phyloP scores from a whole-genome alignment of 495 filamentous ascomycete genomes.

The Neurospora tetraspora region DNA sequence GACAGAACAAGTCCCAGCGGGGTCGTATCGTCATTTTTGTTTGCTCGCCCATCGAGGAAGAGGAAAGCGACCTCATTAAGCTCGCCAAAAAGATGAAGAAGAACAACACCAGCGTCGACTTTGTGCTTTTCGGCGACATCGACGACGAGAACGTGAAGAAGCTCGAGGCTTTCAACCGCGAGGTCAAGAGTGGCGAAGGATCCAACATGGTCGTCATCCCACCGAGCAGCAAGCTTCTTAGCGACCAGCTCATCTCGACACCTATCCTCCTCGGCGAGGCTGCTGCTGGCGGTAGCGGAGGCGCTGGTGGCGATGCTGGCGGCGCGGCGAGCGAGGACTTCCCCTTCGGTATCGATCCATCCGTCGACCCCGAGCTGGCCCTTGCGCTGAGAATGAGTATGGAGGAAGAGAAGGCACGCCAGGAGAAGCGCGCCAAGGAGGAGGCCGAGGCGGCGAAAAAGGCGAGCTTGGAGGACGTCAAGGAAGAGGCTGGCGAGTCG shows the following conservation, averaged over 20 bases:
- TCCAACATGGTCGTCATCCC: slow-evolving; percentile 86
- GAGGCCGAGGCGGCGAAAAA: slow-evolving; percentile 64
- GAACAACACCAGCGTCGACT: slow-evolving; percentile 80
- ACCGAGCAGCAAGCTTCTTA: slow-evolving; percentile 81
- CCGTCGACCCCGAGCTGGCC: slow-evolving; percentile 82
- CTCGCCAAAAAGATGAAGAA: slow-evolving; percentile 99
- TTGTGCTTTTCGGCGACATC: slow-evolving; percentile 88
- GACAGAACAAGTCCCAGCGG: slow-evolving; percentile 89
- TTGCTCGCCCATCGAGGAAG: slow-evolving; percentile 82
- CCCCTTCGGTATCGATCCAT: slow-evolving; percentile 68
- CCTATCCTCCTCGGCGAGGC: slow-evolving; percentile 80
- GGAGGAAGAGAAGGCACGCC: slow-evolving; percentile 88
- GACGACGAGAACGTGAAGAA: slow-evolving; percentile 80
- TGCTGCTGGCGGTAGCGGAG: slow-evolving; percentile 34
- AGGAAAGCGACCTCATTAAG: slow-evolving; percentile 77
- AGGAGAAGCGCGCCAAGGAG: slow-evolving; percentile 74
- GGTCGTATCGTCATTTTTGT: slow-evolving; percentile 95
- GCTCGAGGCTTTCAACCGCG: slow-evolving; percentile 83
- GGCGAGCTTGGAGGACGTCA: slow-evolving; percentile 67
- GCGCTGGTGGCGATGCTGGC: slow-evolving; percentile 47
- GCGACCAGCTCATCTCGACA: slow-evolving; percentile 83
- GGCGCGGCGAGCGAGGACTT: slow-evolving; percentile 41
- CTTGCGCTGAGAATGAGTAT: slow-evolving; percentile 94
- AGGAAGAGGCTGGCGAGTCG: slow-evolving; percentile 68
- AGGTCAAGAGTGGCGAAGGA: slow-evolving; percentile 73